Conservation (phyloP, 2,329 filamentous ascomycete species). For the Colletotrichum spaethianum region DNA sequence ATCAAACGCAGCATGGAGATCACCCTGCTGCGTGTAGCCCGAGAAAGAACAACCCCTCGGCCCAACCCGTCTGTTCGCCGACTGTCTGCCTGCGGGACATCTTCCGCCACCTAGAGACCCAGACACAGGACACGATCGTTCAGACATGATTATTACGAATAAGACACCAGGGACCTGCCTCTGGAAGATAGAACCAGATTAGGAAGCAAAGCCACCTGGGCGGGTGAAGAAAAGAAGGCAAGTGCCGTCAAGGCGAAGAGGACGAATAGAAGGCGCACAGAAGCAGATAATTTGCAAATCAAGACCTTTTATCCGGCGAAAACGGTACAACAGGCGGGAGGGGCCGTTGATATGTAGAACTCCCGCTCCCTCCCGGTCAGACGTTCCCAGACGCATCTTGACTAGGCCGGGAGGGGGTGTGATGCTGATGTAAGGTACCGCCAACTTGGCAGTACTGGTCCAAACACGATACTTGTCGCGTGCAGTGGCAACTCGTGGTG, state of each 20-base stretch:
- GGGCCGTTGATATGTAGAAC: conserved; percentile 27
- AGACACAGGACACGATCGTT: conserved; percentile 51
- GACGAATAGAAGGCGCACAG: neutral
- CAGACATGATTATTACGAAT: conserved; percentile 47
- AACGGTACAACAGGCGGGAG: neutral
- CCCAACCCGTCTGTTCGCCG: conserved; percentile 42
- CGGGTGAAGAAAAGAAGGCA: conserved; percentile 4
- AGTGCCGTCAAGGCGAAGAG: conserved; percentile 25
- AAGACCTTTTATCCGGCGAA: neutral
- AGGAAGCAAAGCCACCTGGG: conserved; percentile 26
- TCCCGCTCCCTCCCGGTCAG: neutral
- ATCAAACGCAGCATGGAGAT: conserved; percentile 53
- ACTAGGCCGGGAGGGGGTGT: neutral
- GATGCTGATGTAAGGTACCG: conserved; percentile 4
- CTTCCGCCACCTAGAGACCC: conserved; percentile 46
- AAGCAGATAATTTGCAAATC: neutral
- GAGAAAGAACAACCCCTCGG: conserved; percentile 52
- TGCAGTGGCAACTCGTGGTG: neutral
- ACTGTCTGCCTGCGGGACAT: conserved; percentile 43
- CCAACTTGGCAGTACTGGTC: conserved; percentile 27
- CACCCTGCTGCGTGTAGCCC: conserved; percentile 48
- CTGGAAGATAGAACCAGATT: conserved; percentile 25
- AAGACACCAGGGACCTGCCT: conserved; percentile 34
- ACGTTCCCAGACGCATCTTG: neutral
- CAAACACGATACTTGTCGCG: conserved; percentile 26